Evolutionary conservation across 1,139 yeast species (phyloP).

Genomic region (Sugiyamaella xylanicola): DNA sequence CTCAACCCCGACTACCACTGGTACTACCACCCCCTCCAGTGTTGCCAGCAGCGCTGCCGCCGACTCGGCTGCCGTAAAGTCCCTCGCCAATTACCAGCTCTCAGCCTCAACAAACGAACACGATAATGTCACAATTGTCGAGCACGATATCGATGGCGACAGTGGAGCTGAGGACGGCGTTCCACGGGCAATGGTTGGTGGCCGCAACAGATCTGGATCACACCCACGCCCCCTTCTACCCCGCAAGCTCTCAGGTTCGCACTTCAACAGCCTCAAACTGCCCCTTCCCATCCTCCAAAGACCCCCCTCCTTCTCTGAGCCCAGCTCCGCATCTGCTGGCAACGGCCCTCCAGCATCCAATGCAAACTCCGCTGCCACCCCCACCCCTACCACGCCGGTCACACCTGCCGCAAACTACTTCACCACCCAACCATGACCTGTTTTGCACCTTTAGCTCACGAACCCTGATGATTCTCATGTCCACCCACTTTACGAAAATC

Average conservation of each 20-base stretch:
- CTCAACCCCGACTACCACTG: constrained; percentile 11
- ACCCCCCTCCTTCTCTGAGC: constrained; percentile 7
- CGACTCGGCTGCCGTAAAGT: neutral
- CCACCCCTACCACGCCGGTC: neutral
- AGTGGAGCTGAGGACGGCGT: constrained; percentile 8
- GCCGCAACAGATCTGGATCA: constrained; percentile 18
- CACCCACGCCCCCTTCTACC: constrained; percentile 21
- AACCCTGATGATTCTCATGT: neutral
- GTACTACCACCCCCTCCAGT: constrained; percentile 22
- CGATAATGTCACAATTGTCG: constrained; percentile 13
- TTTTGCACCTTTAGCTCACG: neutral
- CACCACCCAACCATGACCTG: neutral
- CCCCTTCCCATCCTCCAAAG: constrained; percentile 32
- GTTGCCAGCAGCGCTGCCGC: constrained; percentile 4
- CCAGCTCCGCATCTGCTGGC: constrained; percentile 2
- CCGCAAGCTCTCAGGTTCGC: constrained; percentile 23
- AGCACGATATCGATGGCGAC: constrained; percentile 2
- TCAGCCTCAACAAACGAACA: neutral
- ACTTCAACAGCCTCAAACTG: constrained; percentile 32
- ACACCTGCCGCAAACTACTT: neutral
- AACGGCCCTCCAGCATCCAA: constrained; percentile 6
- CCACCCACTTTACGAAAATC: neutral
- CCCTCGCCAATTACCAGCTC: constrained; percentile 4
- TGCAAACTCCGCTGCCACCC: neutral
- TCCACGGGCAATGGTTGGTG: constrained; percentile 6